Evolutionary conservation across 2,329 filamentous ascomycete genomes (phyloP).

Genomic region (Ramularia endophylla): DNA sequence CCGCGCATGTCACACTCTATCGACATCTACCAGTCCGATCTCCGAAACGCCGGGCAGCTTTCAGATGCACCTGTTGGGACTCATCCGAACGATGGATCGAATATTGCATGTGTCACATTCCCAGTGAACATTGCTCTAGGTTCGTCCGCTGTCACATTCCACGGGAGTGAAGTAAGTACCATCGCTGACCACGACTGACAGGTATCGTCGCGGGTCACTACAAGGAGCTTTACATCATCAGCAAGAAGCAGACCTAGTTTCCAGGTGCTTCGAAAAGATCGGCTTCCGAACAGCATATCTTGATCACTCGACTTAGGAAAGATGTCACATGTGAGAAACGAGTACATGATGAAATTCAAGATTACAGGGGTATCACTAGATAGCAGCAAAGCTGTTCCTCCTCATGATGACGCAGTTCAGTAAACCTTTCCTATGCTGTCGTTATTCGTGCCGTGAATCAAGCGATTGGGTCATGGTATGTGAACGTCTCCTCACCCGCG

Average conservation of each 20-base stretch:
- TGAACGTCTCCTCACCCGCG: constrained; percentile 43
- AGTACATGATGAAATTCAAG: no score
- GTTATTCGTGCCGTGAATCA: neutral
- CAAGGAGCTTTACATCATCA: constrained; percentile 17
- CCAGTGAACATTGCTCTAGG: constrained; percentile 13
- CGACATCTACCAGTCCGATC: constrained; percentile 19
- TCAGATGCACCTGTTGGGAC: constrained; percentile 1
- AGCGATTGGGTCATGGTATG: constrained; percentile 48
- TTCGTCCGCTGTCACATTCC: neutral
- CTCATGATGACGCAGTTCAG: neutral
- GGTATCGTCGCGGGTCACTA: constrained; percentile 5
- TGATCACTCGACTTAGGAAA: no score
- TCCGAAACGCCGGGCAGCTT: constrained; percentile 9
- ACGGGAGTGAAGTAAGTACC: neutral
- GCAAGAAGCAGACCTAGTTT: constrained; percentile 12
- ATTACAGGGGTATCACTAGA: neutral
- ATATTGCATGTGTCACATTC: constrained; percentile 18
- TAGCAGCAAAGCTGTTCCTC: neutral
- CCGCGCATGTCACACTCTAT: constrained; percentile 7
- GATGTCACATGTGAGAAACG: no score
- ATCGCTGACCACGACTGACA: neutral
- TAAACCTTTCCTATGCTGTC: neutral
- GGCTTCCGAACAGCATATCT: no score
- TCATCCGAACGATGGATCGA: constrained; percentile 14
- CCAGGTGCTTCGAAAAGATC: neutral